A percentile compares a stretch with the other conserved stretches of the same genome.
Conservation (phyloP, 2,329 filamentous ascomycete species). For the Cercospora canescens region DNA sequence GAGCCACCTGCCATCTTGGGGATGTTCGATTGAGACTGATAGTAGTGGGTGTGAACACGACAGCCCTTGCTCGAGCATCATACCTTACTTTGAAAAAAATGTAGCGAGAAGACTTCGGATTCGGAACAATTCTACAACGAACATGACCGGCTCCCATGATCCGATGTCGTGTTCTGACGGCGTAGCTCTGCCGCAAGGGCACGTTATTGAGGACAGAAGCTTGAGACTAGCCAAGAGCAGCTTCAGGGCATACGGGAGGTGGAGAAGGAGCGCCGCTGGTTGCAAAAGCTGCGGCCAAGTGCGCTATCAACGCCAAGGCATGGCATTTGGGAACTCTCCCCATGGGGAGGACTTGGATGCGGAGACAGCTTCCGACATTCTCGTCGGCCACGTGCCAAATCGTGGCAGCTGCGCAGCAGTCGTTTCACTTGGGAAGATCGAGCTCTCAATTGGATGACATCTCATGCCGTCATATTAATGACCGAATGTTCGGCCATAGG, state of each 20-base stretch:
- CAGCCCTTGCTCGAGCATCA: not conserved
- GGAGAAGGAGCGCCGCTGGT: not conserved
- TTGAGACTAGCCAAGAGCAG: not conserved
- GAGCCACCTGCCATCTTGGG: not conserved
- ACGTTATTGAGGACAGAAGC: not conserved
- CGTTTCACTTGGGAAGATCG: no score
- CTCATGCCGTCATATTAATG: no score
- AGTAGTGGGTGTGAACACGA: not conserved
- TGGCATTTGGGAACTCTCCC: not conserved
- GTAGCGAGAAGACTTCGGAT: not conserved
- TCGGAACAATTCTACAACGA: not conserved
- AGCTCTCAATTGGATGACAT: no score
- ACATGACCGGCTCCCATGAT: not conserved
- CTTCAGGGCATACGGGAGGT: not conserved
- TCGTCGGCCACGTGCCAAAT: not conserved
- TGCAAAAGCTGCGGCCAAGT: not conserved
- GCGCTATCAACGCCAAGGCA: not conserved
- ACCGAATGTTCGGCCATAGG: no score
- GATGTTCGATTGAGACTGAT: not conserved
- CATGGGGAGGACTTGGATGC: not conserved
- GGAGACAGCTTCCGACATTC: not conserved
- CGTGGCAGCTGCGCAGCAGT: not conserved
- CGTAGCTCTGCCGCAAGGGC: not conserved
- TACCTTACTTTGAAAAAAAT: not conserved
- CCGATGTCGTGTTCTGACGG: not conserved